Evolutionary conservation across 2,329 filamentous ascomycete species (phyloP), one percentile per base, ranked within the genome.

Genomic region (Microcyclospora pomicola): DNA sequence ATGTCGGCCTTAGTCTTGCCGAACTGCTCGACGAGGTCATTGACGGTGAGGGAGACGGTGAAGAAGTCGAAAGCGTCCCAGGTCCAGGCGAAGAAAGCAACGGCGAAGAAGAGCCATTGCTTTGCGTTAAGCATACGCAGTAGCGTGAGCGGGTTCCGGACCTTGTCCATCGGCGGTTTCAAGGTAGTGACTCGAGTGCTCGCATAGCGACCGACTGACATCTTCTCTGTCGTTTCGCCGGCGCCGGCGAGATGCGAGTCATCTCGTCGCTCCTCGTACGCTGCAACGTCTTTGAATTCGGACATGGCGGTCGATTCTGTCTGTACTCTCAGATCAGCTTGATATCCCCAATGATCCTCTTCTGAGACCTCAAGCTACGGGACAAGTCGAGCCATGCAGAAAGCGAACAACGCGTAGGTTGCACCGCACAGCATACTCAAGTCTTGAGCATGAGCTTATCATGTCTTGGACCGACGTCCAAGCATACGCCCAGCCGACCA

Each of bases 31-130:
- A 72, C 71, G 9, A 77, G 57, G 29, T 72, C 51, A 5, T 60
- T 56, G 12, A 76, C 67, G 0, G 71, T 72, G 36, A 77, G 55
- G 5, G 69, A 73, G 15, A 77, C 72, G 15, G 72, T 74, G 58
- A 76, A 77, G 59, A 76, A 77, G 49, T 77, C 73, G 40, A 76
- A 73, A 0, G 72, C 52, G 48, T 72, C 68, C 66, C 67, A 71
- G 2, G 61, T 59, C 68, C 72, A 75, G 3, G 63, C 70, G 7
- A 64, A 46, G 42, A 66, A 65, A 2, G 59, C 59, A 16, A 60
- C 56, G 9, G 61, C 50, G 54, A 73, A 75, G 55, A 73, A 72
- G 14, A 74, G 59, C 71, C 71, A 74, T 59, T 74, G 69, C 36
- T 72, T 67, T n/a, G 30, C 10, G 43, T 70, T 73, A 6, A 75